A percentile compares a stretch with the other conserved stretches of the same genome.
phyloP scores from a whole-genome alignment of 495 filamentous ascomycete genomes.

The Thozetella sp. region DNA sequence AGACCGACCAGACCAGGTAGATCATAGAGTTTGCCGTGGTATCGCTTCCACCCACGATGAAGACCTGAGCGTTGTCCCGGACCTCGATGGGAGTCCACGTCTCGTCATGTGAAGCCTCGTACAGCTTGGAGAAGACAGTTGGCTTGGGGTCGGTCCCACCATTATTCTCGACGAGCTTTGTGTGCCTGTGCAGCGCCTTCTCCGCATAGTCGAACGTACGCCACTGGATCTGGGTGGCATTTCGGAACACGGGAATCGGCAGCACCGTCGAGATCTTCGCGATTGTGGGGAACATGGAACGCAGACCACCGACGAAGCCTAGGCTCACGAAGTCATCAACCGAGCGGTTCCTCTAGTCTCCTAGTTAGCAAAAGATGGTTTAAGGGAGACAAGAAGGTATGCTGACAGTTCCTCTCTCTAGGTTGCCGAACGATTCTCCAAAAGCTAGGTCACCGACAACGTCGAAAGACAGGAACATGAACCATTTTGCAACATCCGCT shows the following conservation, averaged over 20 bases:
- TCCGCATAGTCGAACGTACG: conserved; percentile 26
- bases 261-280: not conserved
- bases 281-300: not conserved
- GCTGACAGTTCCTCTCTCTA: conserved; percentile 47
- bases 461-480: conserved; percentile 57
- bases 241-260: not conserved
- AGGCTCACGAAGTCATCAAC: conserved; percentile 2
- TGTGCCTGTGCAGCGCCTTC: conserved; percentile 37
- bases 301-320: not conserved
- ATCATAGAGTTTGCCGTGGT: conserved; percentile 48
- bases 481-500: conserved; percentile 58
- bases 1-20: conserved; percentile 41
- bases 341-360: conserved; percentile 6
- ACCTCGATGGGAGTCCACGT: conserved; percentile 38
- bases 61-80: conserved; percentile 35
- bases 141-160: conserved; percentile 27
- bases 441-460: conserved; percentile 58
- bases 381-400: too few species aligned
- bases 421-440: conserved; percentile 57
- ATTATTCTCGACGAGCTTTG: conserved; percentile 33
- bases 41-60: conserved; percentile 53
- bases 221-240: not conserved
- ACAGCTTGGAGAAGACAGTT: conserved; percentile 47
- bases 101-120: conserved; percentile 33
- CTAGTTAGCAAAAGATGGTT: conserved; percentile 6